Conservation (phyloP, 108 stramenopile species). For the Fragilariopsis cylindrus region DNA sequence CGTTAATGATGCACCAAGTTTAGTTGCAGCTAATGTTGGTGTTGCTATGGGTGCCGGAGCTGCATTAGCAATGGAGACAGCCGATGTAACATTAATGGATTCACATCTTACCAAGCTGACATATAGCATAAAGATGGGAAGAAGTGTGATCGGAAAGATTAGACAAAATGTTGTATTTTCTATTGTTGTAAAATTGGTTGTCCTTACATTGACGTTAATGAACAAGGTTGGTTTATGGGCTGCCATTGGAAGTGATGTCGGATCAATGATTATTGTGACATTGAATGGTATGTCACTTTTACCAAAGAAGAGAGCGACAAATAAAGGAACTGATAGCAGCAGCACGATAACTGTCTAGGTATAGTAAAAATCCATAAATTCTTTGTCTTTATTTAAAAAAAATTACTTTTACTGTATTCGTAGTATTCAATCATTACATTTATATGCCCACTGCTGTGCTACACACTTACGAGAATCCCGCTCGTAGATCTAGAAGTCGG, state of each 20-base stretch:
- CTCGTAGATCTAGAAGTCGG: no score
- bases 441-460: no score
- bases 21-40: constrained; percentile 90
- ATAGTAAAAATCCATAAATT: no score
- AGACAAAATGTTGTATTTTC: constrained; percentile 70
- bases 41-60: constrained; percentile 97
- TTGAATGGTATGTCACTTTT: constrained; percentile 75
- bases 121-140: constrained; percentile 60
- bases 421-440: no score
- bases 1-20: constrained; percentile 95
- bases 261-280: constrained; percentile 80
- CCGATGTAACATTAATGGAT: constrained; percentile 78
- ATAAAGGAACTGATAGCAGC: background rate
- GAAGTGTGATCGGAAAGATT: constrained; percentile 63
- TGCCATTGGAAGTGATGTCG: constrained; percentile 73
- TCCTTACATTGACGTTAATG: constrained; percentile 67
- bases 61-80: constrained; percentile 93
- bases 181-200: constrained; percentile 57
- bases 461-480: no score
- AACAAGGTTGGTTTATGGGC: constrained; percentile 62
- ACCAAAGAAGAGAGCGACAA: constrained; percentile 12
- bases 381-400: no score
- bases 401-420: no score
- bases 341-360: no score
- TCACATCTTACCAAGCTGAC: constrained; percentile 69